phyloP scores from a whole-genome alignment of 1,284 basidiomycete genomes.

The Hemileia vastatrix region DNA sequence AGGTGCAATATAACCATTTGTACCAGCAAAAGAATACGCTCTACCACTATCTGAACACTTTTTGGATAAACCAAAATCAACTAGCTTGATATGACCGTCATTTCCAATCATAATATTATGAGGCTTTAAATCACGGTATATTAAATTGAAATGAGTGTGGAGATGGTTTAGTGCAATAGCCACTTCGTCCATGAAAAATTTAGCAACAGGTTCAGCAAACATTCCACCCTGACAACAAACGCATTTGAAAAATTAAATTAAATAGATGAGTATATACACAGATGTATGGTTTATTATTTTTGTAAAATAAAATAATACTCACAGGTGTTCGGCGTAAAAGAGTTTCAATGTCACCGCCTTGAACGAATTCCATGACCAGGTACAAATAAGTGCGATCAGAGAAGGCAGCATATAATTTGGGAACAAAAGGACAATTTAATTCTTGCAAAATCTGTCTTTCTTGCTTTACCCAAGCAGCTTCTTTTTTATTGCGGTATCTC shows the following conservation, averaged over 20 bases:
- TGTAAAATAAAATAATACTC: too few relatives aligned
- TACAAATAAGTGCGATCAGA: slow-evolving; percentile 36
- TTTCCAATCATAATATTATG: slow-evolving; percentile 5
- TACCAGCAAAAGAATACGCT: not conserved
- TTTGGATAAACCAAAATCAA: slow-evolving; percentile 17
- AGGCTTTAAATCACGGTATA: slow-evolving; percentile 18
- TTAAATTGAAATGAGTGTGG: not conserved
- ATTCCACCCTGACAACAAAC: slow-evolving; percentile 24
- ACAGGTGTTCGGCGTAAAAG: too few relatives aligned
- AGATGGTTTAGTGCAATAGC: slow-evolving; percentile 5
- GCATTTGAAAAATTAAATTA: too few relatives aligned
- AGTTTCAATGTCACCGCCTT: slow-evolving; percentile 31
- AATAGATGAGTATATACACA: too few relatives aligned
- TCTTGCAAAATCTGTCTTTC: not conserved
- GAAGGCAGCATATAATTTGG: slow-evolving; percentile 23
- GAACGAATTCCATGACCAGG: too few relatives aligned
- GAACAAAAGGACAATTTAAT: not conserved
- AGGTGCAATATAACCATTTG: not conserved
- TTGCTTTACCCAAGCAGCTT: not conserved
- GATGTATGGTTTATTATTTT: too few relatives aligned
- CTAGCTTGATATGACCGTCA: slow-evolving; percentile 12
- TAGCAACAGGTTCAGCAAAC: slow-evolving; percentile 23
- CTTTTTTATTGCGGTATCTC: not conserved
- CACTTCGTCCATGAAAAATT: slow-evolving; percentile 11
- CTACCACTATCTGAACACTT: not conserved